Evolutionary conservation across 352 stramenopile species (phyloP).

Genomic region (Globisporangium viniferum): DNA sequence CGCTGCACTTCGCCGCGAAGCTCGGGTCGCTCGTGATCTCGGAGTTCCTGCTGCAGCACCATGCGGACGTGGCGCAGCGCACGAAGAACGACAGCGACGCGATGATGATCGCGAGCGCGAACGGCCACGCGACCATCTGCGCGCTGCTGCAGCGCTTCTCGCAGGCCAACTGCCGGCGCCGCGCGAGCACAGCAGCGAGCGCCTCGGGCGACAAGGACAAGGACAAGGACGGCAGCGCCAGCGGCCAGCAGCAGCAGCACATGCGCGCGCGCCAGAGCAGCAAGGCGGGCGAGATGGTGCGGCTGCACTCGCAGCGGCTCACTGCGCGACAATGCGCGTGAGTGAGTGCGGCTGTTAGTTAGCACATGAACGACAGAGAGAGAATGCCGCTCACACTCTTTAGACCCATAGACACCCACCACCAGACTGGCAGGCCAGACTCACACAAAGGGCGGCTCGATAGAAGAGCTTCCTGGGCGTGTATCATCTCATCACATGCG

Average conservation of each 20-base stretch:
- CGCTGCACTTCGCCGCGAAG: constrained; percentile 74
- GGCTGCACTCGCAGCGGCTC: constrained; percentile 33
- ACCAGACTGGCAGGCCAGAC: not conserved
- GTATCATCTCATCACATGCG: not conserved
- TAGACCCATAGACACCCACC: not conserved
- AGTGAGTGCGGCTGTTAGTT: not conserved
- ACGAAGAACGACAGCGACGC: constrained; percentile 79
- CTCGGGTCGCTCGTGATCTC: constrained; percentile 55
- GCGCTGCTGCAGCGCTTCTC: constrained; percentile 60
- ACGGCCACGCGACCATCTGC: constrained; percentile 62
- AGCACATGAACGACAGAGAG: not conserved
- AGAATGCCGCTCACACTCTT: not conserved
- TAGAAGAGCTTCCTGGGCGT: constrained; percentile 12
- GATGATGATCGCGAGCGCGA: constrained; percentile 67
- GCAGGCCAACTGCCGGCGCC: constrained; percentile 9
- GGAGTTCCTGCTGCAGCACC: constrained; percentile 60
- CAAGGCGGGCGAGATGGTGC: constrained; percentile 41
- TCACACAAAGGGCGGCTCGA: constrained; percentile 5
- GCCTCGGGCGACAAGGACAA: constrained; percentile 10
- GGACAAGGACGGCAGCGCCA: constrained; percentile 17
- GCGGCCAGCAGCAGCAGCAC: constrained; percentile 19
- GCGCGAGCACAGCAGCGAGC: constrained; percentile 14
- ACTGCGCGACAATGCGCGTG: constrained; percentile 20
- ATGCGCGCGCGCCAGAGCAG: constrained; percentile 27
- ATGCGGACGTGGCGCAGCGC: constrained; percentile 60